Percentiles rank a stretch among this genome's conserved stretches.
Evolutionary conservation across 345 rosid genomes (phyloP).

Genomic region (Aegle marmelos): DNA sequence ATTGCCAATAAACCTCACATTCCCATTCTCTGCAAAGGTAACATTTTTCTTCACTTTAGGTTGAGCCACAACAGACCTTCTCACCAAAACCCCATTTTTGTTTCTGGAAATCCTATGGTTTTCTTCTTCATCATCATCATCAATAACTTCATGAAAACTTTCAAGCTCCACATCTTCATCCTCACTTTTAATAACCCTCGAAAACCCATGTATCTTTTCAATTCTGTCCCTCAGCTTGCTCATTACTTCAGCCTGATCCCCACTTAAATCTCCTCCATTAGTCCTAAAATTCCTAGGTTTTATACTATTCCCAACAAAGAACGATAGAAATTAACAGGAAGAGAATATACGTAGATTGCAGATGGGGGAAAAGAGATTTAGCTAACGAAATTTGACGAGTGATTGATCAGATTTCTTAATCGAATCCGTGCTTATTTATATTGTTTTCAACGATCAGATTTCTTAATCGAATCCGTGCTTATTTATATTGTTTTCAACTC

Average conservation of each 20-base stretch:
- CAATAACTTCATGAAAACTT: slow-evolving; percentile 50
- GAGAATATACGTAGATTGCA: no score
- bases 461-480: no score
- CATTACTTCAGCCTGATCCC: slow-evolving; percentile 30
- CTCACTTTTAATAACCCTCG: slow-evolving; percentile 37
- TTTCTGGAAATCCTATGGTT: slow-evolving; percentile 16
- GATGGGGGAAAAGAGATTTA: no score
- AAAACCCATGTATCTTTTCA: slow-evolving; percentile 40
- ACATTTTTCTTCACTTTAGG: slow-evolving; percentile 49
- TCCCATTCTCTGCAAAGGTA: slow-evolving; percentile 54
- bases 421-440: no score
- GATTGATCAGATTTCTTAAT: no score
- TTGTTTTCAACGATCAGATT: no score
- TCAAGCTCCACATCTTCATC: slow-evolving; percentile 59
- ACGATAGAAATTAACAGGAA: no score
- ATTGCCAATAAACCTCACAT: slow-evolving; percentile 35
- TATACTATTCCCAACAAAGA: slow-evolving; percentile 21
- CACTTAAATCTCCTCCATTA: slow-evolving; percentile 23
- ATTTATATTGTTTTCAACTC: no score
- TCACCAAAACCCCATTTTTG: slow-evolving; percentile 30
- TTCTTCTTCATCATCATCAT: slow-evolving; percentile 35
- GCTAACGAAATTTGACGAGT: no score
- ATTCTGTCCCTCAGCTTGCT: slow-evolving; percentile 45
- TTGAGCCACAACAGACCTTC: slow-evolving; percentile 27
- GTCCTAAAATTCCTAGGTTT: slow-evolving; percentile 30